phyloP scores from a whole-genome alignment of 768 basidiomycete genomes.

The Mycena pura region DNA sequence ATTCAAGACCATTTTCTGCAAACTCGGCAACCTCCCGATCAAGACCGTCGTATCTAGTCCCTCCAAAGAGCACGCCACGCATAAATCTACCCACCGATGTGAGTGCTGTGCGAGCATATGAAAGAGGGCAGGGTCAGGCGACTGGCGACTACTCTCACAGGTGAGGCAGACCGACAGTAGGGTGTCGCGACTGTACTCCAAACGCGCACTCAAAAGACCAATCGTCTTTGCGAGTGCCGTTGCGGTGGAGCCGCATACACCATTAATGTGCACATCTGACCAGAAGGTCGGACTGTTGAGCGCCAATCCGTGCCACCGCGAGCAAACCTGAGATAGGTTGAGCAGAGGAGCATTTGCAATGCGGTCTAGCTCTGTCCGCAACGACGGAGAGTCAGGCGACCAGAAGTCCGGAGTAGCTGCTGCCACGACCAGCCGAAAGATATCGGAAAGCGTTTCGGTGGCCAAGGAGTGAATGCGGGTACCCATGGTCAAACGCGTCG shows the following conservation, averaged over 20 bases:
- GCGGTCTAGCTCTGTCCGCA: no score
- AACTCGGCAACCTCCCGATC: not conserved
- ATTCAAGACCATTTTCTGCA: not conserved
- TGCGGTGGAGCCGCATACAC: not conserved
- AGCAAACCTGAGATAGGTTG: not conserved
- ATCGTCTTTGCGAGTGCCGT: not conserved
- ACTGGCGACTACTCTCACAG: not conserved
- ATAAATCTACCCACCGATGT: not conserved
- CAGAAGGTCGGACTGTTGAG: not conserved
- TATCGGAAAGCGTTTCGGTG: no score
- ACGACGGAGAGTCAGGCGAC: no score
- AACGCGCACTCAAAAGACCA: not conserved
- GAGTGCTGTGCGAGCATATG: not conserved
- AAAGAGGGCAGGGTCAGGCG: not conserved
- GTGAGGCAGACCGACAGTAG: not conserved
- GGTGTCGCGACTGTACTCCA: not conserved
- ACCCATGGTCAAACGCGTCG: no score
- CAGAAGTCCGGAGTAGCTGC: no score
- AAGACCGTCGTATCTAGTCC: not conserved
- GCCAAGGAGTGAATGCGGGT: no score
- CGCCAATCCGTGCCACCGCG: not conserved
- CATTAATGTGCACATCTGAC: not conserved
- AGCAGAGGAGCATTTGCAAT: constrained; percentile 5
- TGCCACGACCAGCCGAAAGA: no score
- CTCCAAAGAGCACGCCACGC: not conserved